These are phyloP conservation scores for Bocquillonia castaneifolia DNA, from an alignment of 441 rosid species.

Conservation along the genomic window DNA sequence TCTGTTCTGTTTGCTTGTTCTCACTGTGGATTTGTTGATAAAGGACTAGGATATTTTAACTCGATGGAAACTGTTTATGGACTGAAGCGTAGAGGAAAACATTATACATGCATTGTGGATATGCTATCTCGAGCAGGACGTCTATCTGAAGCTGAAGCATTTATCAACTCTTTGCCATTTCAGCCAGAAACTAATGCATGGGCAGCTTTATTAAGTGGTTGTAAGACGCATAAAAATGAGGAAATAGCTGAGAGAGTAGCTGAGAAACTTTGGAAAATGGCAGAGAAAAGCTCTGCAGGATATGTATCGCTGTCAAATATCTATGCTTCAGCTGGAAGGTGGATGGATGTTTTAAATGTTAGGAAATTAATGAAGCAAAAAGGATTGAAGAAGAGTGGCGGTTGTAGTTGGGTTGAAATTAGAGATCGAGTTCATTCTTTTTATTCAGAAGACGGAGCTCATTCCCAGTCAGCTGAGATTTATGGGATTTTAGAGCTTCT, in stretches of 20 bases:
- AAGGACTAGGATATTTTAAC: slow-evolving; percentile 42
- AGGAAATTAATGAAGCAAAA: slow-evolving; percentile 50
- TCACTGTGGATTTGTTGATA: slow-evolving; percentile 52
- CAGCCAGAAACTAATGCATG: slow-evolving; percentile 45
- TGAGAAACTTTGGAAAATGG: slow-evolving; percentile 36
- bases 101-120: slow-evolving; percentile 50
- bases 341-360: slow-evolving; percentile 44
- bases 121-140: slow-evolving; percentile 61
- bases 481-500: slow-evolving; percentile 36
- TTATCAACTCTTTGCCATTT: slow-evolving; percentile 50
- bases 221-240: slow-evolving; percentile 40
- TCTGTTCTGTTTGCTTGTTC: slow-evolving; percentile 60
- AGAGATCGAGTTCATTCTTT: slow-evolving; percentile 37
- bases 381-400: slow-evolving; percentile 48
- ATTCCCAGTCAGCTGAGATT: slow-evolving; percentile 35
- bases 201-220: slow-evolving; percentile 51
- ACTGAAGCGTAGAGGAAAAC: slow-evolving; percentile 41
- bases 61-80: slow-evolving; percentile 42
- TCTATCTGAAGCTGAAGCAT: slow-evolving; percentile 49
- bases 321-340: slow-evolving; percentile 52
- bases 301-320: slow-evolving; percentile 51
- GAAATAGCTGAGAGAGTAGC: slow-evolving; percentile 43
- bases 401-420: slow-evolving; percentile 59
- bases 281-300: slow-evolving; percentile 35
- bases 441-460: slow-evolving; percentile 41